Conservation (phyloP, 1,284 basidiomycete genomes). For the Xerocomus cyaneibrunnescens region DNA sequence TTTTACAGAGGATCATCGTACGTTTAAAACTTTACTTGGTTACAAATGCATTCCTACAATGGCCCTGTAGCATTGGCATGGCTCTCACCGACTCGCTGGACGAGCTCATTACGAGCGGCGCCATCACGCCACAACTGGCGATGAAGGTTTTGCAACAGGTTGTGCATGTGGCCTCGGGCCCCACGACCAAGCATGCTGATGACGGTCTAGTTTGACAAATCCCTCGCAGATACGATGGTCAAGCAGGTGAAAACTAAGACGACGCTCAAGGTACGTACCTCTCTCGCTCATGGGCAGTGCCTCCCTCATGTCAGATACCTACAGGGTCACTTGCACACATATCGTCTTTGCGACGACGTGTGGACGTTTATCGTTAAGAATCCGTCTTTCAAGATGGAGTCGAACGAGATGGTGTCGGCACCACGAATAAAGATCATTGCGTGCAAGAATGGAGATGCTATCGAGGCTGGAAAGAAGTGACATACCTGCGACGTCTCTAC, state of each 20-base stretch:
- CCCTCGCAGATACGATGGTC: constrained; percentile 85
- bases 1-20: constrained; percentile 89
- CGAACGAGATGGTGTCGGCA: constrained; percentile 75
- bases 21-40: constrained; percentile 36
- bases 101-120: constrained; percentile 95
- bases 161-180: constrained; percentile 5
- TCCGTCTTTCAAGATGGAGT: constrained; percentile 93
- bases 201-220: constrained; percentile 84
- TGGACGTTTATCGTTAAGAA: constrained; percentile 97
- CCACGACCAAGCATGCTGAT: constrained; percentile 3
- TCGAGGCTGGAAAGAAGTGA: constrained; percentile 65
- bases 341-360: constrained; percentile 94
- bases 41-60: neutral
- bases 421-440: constrained; percentile 93
- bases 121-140: constrained; percentile 95
- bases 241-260: constrained; percentile 93
- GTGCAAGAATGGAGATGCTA: constrained; percentile 88
- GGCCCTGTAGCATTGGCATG: constrained; percentile 80
- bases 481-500: constrained; percentile 2
- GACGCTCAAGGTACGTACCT: constrained; percentile 72
- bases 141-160: constrained; percentile 98
- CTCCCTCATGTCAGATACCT: constrained; percentile 5
- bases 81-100: constrained; percentile 98
- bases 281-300: neutral
- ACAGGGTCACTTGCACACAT: constrained; percentile 87